Conservation (phyloP, 495 filamentous ascomycete species). For the Xylaria palmicola region DNA sequence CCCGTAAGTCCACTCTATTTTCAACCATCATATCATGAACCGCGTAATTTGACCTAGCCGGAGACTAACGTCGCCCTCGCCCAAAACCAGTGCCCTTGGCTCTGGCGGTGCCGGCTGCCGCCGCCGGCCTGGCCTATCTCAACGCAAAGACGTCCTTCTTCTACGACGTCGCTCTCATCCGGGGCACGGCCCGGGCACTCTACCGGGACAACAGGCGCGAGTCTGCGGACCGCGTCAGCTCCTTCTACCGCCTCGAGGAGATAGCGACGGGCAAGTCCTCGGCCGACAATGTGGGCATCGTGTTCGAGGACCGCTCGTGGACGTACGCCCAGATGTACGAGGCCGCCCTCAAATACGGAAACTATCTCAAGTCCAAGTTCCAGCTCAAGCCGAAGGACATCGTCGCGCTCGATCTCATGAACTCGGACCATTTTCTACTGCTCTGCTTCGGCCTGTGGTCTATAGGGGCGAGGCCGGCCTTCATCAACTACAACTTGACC, state of each 20-base stretch:
- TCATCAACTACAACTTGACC: conserved; percentile 89
- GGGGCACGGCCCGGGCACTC: conserved; percentile 42
- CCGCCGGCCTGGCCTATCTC: conserved; percentile 72
- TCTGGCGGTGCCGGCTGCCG: conserved; percentile 62
- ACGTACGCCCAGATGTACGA: conserved; percentile 82
- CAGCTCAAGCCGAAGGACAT: conserved; percentile 73
- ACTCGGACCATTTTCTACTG: conserved; percentile 79
- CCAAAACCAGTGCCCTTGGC: conserved; percentile 40
- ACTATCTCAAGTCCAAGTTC: conserved; percentile 74
- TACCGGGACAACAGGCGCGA: conserved; percentile 45
- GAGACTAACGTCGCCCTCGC: background rate
- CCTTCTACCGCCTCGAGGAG: conserved; percentile 79
- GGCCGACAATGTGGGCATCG: conserved; percentile 61
- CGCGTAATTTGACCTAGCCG: too few relatives aligned
- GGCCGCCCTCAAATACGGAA: conserved; percentile 70
- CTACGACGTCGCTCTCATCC: conserved; percentile 63
- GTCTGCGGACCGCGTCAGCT: conserved; percentile 60
- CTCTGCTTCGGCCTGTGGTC: conserved; percentile 85
- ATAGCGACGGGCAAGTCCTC: conserved; percentile 59
- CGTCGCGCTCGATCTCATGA: conserved; percentile 87
- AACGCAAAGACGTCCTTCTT: conserved; percentile 69
- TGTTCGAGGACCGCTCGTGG: conserved; percentile 74
- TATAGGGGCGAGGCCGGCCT: conserved; percentile 84
- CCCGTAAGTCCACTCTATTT: too few relatives aligned
- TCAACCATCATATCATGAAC: too few relatives aligned